Evolutionary conservation across 805 yeast genomes (phyloP).

Genomic region (Suhomyces emberorum): DNA sequence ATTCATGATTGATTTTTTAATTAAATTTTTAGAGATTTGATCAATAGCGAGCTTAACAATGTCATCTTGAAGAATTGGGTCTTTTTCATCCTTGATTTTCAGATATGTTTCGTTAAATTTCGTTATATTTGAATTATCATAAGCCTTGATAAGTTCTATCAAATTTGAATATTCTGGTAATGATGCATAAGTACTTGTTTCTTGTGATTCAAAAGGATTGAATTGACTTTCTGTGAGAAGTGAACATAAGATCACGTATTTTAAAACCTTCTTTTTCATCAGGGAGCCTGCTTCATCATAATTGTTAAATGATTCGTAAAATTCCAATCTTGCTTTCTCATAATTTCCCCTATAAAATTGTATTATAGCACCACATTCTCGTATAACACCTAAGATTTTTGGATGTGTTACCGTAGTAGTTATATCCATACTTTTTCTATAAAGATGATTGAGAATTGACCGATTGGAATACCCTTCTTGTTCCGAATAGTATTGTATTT

Average conservation of each 20-base stretch:
- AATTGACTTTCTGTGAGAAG: constrained; percentile 62
- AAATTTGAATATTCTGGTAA: constrained; percentile 29
- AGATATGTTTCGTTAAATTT: constrained; percentile 15
- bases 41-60: constrained; percentile 27
- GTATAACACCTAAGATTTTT: constrained; percentile 64
- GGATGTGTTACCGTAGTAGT: constrained; percentile 75
- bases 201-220: constrained; percentile 71
- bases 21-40: constrained; percentile 27
- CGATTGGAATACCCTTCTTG: constrained; percentile 24
- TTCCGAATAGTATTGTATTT: constrained; percentile 53
- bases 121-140: constrained; percentile 27
- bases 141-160: constrained; percentile 25
- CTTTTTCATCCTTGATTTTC: constrained; percentile 16
- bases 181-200: constrained; percentile 52
- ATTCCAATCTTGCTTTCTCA: constrained; percentile 61
- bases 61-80: constrained; percentile 26
- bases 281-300: constrained; percentile 45
- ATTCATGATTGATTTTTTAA: constrained; percentile 28
- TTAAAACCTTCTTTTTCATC: constrained; percentile 53
- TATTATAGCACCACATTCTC: constrained; percentile 73
- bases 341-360: constrained; percentile 58
- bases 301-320: constrained; percentile 44
- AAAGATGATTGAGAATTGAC: constrained; percentile 44
- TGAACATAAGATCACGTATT: constrained; percentile 59
- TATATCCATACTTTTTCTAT: constrained; percentile 41